Conservation (phyloP, 371 early-diverging fungal species). For the Mortierella sp. region DNA sequence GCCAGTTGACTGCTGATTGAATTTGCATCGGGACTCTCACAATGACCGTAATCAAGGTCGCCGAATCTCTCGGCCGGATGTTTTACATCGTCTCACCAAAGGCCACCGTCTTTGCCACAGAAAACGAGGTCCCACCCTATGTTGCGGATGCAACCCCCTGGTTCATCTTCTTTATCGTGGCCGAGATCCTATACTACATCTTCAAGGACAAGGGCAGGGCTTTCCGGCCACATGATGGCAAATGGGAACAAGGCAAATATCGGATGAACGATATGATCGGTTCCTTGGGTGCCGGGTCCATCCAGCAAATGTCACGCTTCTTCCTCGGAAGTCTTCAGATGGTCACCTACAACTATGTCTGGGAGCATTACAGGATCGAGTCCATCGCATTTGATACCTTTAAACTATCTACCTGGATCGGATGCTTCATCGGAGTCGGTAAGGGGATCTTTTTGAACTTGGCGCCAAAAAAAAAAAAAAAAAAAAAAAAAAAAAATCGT, state of each 20-base stretch:
- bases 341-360: slow-evolving; percentile 59
- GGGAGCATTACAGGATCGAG: slow-evolving; percentile 56
- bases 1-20: too few relatives aligned
- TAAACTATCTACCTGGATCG: slow-evolving; percentile 58
- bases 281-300: slow-evolving; percentile 58
- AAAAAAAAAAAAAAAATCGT: neutral
- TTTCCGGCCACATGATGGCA: slow-evolving; percentile 46
- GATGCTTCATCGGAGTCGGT: slow-evolving; percentile 60
- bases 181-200: slow-evolving; percentile 54
- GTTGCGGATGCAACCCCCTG: slow-evolving; percentile 61
- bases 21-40: too few relatives aligned
- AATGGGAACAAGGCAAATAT: slow-evolving; percentile 55
- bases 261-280: slow-evolving; percentile 66
- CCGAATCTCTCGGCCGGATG: slow-evolving; percentile 58
- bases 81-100: slow-evolving; percentile 64
- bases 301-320: slow-evolving; percentile 63
- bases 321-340: slow-evolving; percentile 58
- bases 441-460: slow-evolving; percentile 1
- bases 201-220: slow-evolving; percentile 53
- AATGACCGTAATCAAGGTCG: slow-evolving; percentile 49
- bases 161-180: slow-evolving; percentile 58
- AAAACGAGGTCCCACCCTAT: slow-evolving; percentile 62
- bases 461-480: too few relatives aligned
- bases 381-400: slow-evolving; percentile 53
- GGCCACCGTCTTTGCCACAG: slow-evolving; percentile 50